Base-by-base conservation (phyloP, 2,329 filamentous ascomycete genomes). In the Colletotrichum scovillei region DNA sequence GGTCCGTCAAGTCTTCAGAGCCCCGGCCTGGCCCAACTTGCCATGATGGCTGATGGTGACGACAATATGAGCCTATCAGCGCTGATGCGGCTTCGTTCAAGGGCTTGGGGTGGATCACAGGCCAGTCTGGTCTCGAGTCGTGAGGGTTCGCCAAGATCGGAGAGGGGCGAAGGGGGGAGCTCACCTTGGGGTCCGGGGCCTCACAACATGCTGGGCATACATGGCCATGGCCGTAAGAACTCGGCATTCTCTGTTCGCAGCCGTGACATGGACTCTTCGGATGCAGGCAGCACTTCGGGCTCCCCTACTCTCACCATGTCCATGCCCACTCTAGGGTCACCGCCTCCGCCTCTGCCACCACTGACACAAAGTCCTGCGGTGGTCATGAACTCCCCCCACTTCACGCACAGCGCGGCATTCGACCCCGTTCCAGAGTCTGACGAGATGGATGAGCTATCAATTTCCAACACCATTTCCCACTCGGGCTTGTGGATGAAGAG, bases 21-120 rank as follows among this genome's bases (percentile, higher is more conserved):
- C 76, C 93, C 94, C 0, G 93, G 93, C 0, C 86, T 97, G 28
- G 93, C 93, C 0, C 93, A 97, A 80, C 85, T 98, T 28, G 93
- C 94, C 1, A 89, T 88, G 87, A 88, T 85, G 88, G 86, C 86
- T 3, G 90, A 88, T 12, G 83, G 82, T 22, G 85, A 90, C 60
- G 87, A 89, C 66, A 92, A 94, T 72, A 93, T 97, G 89, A 93
- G 89, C 28, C 83, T 97, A 8, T 92, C 92, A 60, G 89, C 93
- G 0, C 85, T 97, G 19, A 86, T 94, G 82, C 92, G 91, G 74
- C 82, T 97, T 55, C 90, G 95, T 4, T 92, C 90, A 12, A 92
- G 90, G 63, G 92, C 95, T 0, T 98, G 94, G 90, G 94, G 94
- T 28, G 93, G 93, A 5, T 97, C 94, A 70, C 93, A 94, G 78